Conservation (phyloP, 2,329 filamentous ascomycete genomes). For the Sclerotinia sclerotiorum region DNA sequence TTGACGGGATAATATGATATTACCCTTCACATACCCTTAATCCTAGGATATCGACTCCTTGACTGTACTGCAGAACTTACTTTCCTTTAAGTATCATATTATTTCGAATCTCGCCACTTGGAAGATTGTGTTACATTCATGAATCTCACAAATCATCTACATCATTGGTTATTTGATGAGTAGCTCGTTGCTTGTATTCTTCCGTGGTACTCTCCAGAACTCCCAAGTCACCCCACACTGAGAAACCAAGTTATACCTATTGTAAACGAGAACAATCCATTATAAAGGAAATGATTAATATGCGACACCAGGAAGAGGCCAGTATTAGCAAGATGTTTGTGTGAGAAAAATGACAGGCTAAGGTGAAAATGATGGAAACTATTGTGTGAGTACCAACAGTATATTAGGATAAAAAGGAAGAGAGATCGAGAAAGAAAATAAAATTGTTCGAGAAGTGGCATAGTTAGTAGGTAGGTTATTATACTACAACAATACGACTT, state of each 20-base stretch:
- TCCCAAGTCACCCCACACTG: not conserved
- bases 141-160: not conserved
- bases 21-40: not conserved
- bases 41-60: not conserved
- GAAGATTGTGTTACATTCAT: not conserved
- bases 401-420: not conserved
- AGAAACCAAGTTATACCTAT: too few species aligned
- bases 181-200: not conserved
- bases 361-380: too few species aligned
- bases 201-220: not conserved
- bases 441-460: not conserved
- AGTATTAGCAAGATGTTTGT: not conserved
- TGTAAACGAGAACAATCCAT: not conserved
- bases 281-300: not conserved
- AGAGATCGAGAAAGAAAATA: not conserved
- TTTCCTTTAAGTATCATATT: not conserved
- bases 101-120: not conserved
- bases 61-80: not conserved
- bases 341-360: too few species aligned
- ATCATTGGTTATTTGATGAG: not conserved
- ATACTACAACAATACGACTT: not conserved
- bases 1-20: too few species aligned
- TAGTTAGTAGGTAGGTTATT: not conserved
- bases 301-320: not conserved
- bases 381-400: not conserved